Conservation (phyloP, 176 grass and related monocot genomes). For the Panicum miliaceum region DNA sequence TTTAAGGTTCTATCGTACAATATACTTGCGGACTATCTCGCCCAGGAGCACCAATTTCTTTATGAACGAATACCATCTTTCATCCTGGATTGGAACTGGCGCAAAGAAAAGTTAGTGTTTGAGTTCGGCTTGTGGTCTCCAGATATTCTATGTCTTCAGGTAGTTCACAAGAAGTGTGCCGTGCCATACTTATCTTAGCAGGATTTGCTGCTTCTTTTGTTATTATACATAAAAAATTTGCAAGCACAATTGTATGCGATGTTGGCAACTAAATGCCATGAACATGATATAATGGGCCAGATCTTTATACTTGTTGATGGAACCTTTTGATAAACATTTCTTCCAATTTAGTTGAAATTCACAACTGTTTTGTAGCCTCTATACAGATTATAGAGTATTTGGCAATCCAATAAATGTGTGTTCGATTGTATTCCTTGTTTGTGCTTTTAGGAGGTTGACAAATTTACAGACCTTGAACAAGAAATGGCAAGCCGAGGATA, state of each 20-base stretch:
- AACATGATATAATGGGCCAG: neutral
- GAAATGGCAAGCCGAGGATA: constrained; percentile 69
- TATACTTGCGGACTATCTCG: constrained; percentile 96
- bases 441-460: constrained; percentile 84
- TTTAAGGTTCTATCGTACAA: constrained; percentile 95
- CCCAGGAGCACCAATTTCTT: constrained; percentile 68
- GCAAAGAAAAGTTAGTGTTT: constrained; percentile 68
- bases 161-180: constrained; percentile 40
- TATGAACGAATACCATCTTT: constrained; percentile 58
- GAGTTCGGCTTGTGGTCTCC: constrained; percentile 83
- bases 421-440: constrained; percentile 45
- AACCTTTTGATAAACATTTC: neutral
- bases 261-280: constrained; percentile 19
- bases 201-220: constrained; percentile 17
- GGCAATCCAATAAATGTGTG: constrained; percentile 11
- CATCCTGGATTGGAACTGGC: constrained; percentile 80
- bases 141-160: constrained; percentile 95
- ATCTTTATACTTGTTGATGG: constrained; percentile 13
- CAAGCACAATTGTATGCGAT: neutral
- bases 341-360: neutral
- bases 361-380: neutral
- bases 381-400: neutral
- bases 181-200: constrained; percentile 5
- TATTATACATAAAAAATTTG: neutral
- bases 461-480: constrained; percentile 79